Base-by-base conservation (phyloP, 768 basidiomycete genomes). In the Hortiboletus flavorubellus region DNA sequence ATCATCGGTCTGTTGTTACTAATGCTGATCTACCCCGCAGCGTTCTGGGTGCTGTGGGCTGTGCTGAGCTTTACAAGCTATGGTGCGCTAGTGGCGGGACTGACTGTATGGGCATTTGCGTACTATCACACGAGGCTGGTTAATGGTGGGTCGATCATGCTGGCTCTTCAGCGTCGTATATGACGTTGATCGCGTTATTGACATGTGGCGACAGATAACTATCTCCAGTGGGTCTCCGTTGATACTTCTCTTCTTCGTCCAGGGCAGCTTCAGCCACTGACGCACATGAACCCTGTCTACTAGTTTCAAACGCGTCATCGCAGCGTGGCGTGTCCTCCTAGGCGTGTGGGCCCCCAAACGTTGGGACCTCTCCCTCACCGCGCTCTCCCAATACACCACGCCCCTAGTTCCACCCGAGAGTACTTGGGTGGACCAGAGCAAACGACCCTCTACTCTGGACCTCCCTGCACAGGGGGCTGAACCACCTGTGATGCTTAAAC, bases 301-400 rank as follows among this genome's bases (percentile, higher is more conserved):
- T 65, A 93, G 93, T 31, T 83, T 85, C 46, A 96, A 94, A 72
- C 90, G 89, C 40, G 80, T 96, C 46, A 78, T 89, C 16, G 91
- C 95, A 6, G 86, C 94, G n/a, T 99, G 96, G 94, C 86, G 93
- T 51, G 85, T 97, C n/a, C 81, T 99, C 14, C 82, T 98, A 59
- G 97, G 95, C 8, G 84, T 98, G 12, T 98, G 97, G 97, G 80
- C 81, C 1, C 94, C 95, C 6, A 85, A 82, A 68, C 76, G 74
- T 43, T 91, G 87, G 85, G 95, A 97, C 60, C 76, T 95, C 42
- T 82, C 91, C 5, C 69, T 89, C 26, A 66, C 81, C n/a, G 84
- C 88, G 4, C 79, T 96, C 48, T 77, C 84, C 14, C 85, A 81
- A 53, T 92, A 91, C 67, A 89, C 81, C 8, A 82, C 79, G 15